phyloP scores from a whole-genome alignment of 2,329 filamentous ascomycete species.

The Coniochaeta sp. region DNA sequence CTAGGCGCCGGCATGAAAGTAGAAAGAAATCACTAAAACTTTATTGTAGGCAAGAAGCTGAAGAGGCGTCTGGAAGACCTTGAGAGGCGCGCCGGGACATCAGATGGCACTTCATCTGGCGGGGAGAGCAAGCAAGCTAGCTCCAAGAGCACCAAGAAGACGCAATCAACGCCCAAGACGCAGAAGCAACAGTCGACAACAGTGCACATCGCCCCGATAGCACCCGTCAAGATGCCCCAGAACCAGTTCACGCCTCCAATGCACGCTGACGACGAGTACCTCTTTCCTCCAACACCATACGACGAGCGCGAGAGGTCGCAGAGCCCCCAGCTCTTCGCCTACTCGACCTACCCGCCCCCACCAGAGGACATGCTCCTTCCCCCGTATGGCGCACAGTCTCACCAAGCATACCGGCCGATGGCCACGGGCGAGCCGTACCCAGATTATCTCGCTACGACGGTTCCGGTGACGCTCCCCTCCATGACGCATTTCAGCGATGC shows the following conservation, averaged over 20 bases:
- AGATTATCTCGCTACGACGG: constrained; percentile 47
- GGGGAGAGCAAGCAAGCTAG: not conserved
- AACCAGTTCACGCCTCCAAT: constrained; percentile 56
- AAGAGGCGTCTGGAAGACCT: constrained; percentile 84
- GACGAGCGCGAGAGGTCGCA: constrained; percentile 63
- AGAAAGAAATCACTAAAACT: constrained; percentile 8
- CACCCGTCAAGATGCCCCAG: constrained; percentile 24
- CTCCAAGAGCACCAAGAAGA: constrained; percentile 19
- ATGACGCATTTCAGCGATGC: constrained; percentile 57
- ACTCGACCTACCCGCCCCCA: constrained; percentile 59
- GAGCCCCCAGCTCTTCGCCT: constrained; percentile 57
- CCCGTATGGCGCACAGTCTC: constrained; percentile 46
- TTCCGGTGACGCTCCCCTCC: constrained; percentile 54
- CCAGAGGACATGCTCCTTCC: constrained; percentile 54
- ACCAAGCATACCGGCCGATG: constrained; percentile 44
- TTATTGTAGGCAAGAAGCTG: constrained; percentile 72
- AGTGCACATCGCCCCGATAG: constrained; percentile 8
- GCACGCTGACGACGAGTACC: constrained; percentile 54
- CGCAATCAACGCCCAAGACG: constrained; percentile 3
- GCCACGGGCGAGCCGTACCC: constrained; percentile 39
- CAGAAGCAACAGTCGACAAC: constrained; percentile 9
- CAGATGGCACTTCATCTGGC: constrained; percentile 17
- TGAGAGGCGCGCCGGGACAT: constrained; percentile 62
- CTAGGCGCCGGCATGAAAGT: constrained; percentile 1
- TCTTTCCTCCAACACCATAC: constrained; percentile 49